Evolutionary conservation across 2,329 filamentous ascomycete species (phyloP), one percentile per base, ranked within the genome.

Genomic region (Sporothrix luriei): DNA sequence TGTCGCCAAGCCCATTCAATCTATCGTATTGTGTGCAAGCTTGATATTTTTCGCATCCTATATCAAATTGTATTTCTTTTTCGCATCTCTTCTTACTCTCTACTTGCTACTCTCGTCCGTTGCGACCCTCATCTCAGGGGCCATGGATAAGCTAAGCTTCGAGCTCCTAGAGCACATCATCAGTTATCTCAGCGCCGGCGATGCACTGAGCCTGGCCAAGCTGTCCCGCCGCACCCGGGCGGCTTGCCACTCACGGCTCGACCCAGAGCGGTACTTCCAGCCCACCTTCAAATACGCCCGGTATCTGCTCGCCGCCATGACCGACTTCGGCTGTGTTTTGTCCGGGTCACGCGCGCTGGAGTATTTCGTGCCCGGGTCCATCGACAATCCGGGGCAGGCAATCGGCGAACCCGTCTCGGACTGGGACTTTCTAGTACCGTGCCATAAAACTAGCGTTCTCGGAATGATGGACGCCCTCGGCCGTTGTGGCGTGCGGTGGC

Each of bases 371-470:
- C 72, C 72, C 11, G 72, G 72, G 2, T 68, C 69, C 26, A n/a
- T 66, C 11, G 33, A 65, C 10, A 49, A 61, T 33, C 26, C 43
- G 52, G 3, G 10, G n/a, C 51, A 11, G 19, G 11, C 4, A 16
- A 29, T 16, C 5, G 40, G 40, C 48, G 29, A 21, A 2, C 11
- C 19, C n/a, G 24, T 48, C 10, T 73, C 72, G 14, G 72, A 72
- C 69, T 73, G 72, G 70, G 72, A 73, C 46, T 73, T 73, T 54
- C 26, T 72, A 9, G 72, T 73, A 48, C 71, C 72, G 11, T 73
- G 72, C 46, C 4, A 61, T 5, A 16, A 19, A n/a, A 13, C 7
- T 26, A 68, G 69, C 52, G 49, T 64, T 21, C 24, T 59, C n/a
- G 72, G 70, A 54, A 73, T 72, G 72, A 72, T 73, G 72, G 67